Evolutionary conservation across 768 basidiomycete genomes (phyloP).

Genomic region (Mycena venus): DNA sequence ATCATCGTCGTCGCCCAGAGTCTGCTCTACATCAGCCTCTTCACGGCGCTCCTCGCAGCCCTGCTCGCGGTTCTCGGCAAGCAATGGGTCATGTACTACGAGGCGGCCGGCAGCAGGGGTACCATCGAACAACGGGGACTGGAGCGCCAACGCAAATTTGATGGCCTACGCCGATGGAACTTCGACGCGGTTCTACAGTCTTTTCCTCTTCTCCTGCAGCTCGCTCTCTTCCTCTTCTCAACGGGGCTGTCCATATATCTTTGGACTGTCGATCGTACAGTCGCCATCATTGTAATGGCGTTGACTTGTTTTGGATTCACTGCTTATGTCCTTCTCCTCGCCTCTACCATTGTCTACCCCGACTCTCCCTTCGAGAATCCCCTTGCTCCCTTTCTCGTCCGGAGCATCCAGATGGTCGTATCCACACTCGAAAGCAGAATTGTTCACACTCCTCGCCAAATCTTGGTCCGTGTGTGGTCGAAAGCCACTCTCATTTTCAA

Average conservation of each 20-base stretch:
- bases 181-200: not conserved
- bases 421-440: not conserved
- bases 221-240: not conserved
- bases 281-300: not conserved
- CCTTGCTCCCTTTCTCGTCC: not conserved
- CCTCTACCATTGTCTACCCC: not conserved
- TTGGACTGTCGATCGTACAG: not conserved
- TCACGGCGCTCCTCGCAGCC: not conserved
- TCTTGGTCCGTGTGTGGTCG: not conserved
- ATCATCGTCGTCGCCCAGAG: not conserved
- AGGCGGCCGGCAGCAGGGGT: not conserved
- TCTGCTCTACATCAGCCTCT: slow-evolving; percentile 1
- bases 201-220: not conserved
- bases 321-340: not conserved
- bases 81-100: slow-evolving; percentile 10
- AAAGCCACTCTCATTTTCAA: not conserved
- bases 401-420: too few relatives aligned
- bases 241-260: not conserved
- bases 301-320: not conserved
- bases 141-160: slow-evolving; percentile 3
- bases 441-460: not conserved
- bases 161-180: slow-evolving; percentile 7
- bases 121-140: slow-evolving; percentile 2
- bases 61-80: slow-evolving; percentile 2
- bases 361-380: not conserved